Conservation (phyloP, 768 basidiomycete species). For the Mycena galericulata region DNA sequence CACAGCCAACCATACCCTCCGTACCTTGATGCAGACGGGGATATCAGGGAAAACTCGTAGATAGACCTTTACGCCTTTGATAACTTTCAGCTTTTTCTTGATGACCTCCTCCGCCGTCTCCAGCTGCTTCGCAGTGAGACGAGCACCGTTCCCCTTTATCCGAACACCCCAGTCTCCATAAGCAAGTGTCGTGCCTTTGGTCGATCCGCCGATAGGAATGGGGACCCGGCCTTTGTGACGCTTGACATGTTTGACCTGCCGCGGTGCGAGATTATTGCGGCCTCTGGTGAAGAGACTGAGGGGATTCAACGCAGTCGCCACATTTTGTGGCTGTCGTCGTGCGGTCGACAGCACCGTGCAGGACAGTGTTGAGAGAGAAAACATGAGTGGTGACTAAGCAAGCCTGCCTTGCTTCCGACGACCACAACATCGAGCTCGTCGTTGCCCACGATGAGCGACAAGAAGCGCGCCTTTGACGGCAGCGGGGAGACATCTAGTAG, state of each 20-base stretch:
- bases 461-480: constrained; percentile 71
- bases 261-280: constrained; percentile 83
- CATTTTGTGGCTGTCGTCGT: constrained; percentile 4
- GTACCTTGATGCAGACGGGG: constrained; percentile 95
- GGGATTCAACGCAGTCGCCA: constrained; percentile 41
- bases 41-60: constrained; percentile 96
- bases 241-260: constrained; percentile 85
- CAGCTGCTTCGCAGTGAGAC: constrained; percentile 92
- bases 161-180: constrained; percentile 94
- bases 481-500: constrained; percentile 58
- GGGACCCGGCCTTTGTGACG: constrained; percentile 92
- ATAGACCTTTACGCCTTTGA: constrained; percentile 91
- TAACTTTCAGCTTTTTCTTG: constrained; percentile 86
- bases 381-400: constrained; percentile 28
- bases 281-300: constrained; percentile 55
- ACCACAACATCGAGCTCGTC: constrained; percentile 8
- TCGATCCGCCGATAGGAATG: constrained; percentile 90
- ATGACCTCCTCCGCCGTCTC: constrained; percentile 89
- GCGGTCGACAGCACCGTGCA: constrained; percentile 22
- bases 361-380: constrained; percentile 31
- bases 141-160: constrained; percentile 83
- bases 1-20: constrained; percentile 28
- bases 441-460: constrained; percentile 68
- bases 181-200: constrained; percentile 91
- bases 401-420: constrained; percentile 3